A percentile compares a stretch with the other conserved stretches of the same genome.
These are phyloP conservation scores for Aureobasidium sp. DNA, from an alignment of 2,329 filamentous ascomycete species.

Conservation along the genomic window DNA sequence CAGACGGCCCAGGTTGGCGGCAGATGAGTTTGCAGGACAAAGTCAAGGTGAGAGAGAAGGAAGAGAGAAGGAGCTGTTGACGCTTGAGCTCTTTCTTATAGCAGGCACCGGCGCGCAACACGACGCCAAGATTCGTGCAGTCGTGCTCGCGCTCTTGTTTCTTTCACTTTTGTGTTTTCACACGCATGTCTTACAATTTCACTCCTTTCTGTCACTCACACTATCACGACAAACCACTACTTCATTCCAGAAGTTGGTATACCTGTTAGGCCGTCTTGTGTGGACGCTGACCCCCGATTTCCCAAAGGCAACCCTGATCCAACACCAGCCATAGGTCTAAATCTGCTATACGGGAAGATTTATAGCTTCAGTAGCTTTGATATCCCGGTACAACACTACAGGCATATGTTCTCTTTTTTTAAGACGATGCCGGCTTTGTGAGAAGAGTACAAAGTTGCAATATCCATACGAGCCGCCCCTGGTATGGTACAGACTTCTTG, in stretches of 20 bases:
- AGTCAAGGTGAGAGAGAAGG: neutral
- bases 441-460: no score
- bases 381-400: no score
- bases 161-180: neutral
- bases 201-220: neutral
- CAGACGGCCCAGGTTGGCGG: slow-evolving; percentile 3
- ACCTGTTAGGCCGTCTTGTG: neutral
- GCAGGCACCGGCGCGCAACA: neutral
- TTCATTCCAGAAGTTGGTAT: no score
- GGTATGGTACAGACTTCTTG: no score
- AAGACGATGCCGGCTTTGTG: no score
- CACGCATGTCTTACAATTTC: neutral
- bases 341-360: no score
- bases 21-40: neutral
- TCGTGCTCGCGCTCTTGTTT: neutral
- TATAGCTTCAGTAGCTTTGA: no score
- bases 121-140: neutral
- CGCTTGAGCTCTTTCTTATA: neutral
- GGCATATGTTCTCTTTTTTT: no score
- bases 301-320: neutral
- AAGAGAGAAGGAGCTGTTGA: neutral
- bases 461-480: no score
- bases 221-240: no score
- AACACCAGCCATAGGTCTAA: neutral
- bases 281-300: neutral